phyloP scores from a whole-genome alignment of 192 early-diverging fungal species.

The Coemansia sp. region DNA sequence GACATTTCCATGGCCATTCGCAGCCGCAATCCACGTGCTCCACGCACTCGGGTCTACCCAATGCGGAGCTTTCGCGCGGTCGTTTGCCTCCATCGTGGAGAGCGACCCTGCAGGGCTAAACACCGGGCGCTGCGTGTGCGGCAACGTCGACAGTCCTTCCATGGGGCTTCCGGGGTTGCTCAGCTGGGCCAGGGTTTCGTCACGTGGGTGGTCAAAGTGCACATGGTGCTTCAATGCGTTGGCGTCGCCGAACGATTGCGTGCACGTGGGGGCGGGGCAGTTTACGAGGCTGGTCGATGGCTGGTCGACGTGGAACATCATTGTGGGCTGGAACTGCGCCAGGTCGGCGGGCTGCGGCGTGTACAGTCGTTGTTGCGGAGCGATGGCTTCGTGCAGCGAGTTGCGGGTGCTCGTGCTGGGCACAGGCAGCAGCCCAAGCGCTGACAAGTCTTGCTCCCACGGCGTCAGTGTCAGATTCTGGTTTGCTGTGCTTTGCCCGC shows the following conservation, averaged over 20 bases:
- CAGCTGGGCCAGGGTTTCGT: slow-evolving; percentile 10
- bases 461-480: slow-evolving; percentile 10
- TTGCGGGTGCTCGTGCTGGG: slow-evolving; percentile 5
- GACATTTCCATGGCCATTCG: slow-evolving; percentile 39
- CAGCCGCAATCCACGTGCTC: slow-evolving; percentile 53
- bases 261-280: slow-evolving; percentile 24
- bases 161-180: slow-evolving; percentile 46
- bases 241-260: slow-evolving; percentile 37
- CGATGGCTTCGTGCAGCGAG: slow-evolving; percentile 6
- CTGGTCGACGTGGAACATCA: background rate
- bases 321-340: slow-evolving; percentile 31
- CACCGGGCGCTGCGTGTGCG: slow-evolving; percentile 8
- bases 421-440: slow-evolving; percentile 24
- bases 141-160: slow-evolving; percentile 27
- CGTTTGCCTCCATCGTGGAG: background rate
- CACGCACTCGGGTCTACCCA: slow-evolving; percentile 40
- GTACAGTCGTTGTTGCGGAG: slow-evolving; percentile 9
- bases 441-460: slow-evolving; percentile 21
- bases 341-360: slow-evolving; percentile 40
- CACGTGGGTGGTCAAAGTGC: slow-evolving; percentile 33
- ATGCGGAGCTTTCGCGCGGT: slow-evolving; percentile 43
- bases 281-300: slow-evolving; percentile 13
- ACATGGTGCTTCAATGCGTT: slow-evolving; percentile 42
- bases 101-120: background rate
- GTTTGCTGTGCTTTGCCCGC: background rate